A percentile compares a stretch with the other conserved stretches of the same genome.
Conservation (phyloP, 1,284 basidiomycete genomes). For the Puccinia polysora region DNA sequence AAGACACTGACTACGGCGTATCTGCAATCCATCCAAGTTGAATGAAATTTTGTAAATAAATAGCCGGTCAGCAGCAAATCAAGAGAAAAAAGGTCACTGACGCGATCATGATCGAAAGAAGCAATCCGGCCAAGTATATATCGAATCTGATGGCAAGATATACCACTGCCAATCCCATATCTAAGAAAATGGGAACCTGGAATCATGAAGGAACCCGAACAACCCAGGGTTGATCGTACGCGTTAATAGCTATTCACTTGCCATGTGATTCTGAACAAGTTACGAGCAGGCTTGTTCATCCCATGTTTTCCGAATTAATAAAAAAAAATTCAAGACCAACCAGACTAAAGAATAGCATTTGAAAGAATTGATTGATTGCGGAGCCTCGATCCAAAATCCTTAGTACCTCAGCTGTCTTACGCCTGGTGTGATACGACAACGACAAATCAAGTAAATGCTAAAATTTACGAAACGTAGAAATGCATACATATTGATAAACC, state of each 20-base stretch:
- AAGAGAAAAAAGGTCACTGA: conserved; percentile 7
- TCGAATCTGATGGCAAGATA: conserved; percentile 42
- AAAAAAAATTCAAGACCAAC: no score
- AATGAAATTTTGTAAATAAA: conserved; percentile 43
- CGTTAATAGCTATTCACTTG: no score
- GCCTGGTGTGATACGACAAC: conserved; percentile 74
- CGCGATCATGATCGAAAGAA: conserved; percentile 40
- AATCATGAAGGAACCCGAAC: no score
- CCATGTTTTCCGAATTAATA: no score
- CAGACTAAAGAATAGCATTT: conserved; percentile 33
- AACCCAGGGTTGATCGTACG: no score
- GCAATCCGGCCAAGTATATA: conserved; percentile 30
- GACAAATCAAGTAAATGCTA: conserved; percentile 58
- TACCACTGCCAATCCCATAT: conserved; percentile 39
- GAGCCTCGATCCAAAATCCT: conserved; percentile 65
- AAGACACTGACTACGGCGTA: conserved; percentile 52
- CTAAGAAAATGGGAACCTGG: conserved; percentile 38
- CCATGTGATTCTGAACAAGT: no score
- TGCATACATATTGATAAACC: background rate
- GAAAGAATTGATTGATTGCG: conserved; percentile 55
- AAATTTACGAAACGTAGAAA: background rate
- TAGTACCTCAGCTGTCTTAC: conserved; percentile 65
- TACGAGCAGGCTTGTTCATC: no score
- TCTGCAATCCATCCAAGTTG: conserved; percentile 38
- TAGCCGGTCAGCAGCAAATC: background rate